A percentile compares a stretch with the other conserved stretches of the same genome.
These are phyloP conservation scores for Aspergillus carlsbadensis DNA, from an alignment of 495 filamentous ascomycete genomes.

Conservation along the genomic window DNA sequence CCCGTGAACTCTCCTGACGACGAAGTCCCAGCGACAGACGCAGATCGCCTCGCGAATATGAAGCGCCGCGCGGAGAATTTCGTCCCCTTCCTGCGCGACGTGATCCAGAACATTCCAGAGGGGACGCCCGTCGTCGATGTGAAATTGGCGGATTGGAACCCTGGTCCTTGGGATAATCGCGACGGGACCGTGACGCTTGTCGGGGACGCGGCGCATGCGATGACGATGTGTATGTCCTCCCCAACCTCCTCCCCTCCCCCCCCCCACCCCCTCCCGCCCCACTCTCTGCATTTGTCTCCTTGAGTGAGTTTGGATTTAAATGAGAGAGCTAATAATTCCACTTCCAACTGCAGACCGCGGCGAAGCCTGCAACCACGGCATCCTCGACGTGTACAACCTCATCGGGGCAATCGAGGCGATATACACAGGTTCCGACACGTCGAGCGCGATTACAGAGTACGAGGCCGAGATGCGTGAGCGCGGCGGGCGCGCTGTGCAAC, in stretches of 20 bases:
- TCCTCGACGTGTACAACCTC: constrained; percentile 44
- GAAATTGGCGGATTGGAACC: constrained; percentile 51
- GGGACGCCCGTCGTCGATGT: constrained; percentile 48
- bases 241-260: neutral
- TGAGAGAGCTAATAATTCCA: too few species aligned
- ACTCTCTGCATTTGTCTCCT: too few species aligned
- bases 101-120: constrained; percentile 38
- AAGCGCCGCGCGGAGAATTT: constrained; percentile 50
- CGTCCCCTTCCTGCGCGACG: constrained; percentile 48
- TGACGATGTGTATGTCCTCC: constrained; percentile 54
- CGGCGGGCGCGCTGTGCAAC: constrained; percentile 48
- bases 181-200: constrained; percentile 49
- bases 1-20: constrained; percentile 25
- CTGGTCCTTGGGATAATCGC: constrained; percentile 44
- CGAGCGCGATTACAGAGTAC: constrained; percentile 46
- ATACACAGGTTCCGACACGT: constrained; percentile 14
- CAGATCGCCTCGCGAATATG: constrained; percentile 47
- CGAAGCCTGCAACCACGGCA: constrained; percentile 57
- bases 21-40: constrained; percentile 35
- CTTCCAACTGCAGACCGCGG: constrained; percentile 52
- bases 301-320: too few species aligned
- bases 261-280: too few species aligned
- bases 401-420: constrained; percentile 22
- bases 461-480: constrained; percentile 52
- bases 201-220: constrained; percentile 63